Evolutionary conservation across 2,329 filamentous ascomycete genomes (phyloP), one percentile per base, ranked within the genome.

Genomic region (Penicillium fuscoglaucum): DNA sequence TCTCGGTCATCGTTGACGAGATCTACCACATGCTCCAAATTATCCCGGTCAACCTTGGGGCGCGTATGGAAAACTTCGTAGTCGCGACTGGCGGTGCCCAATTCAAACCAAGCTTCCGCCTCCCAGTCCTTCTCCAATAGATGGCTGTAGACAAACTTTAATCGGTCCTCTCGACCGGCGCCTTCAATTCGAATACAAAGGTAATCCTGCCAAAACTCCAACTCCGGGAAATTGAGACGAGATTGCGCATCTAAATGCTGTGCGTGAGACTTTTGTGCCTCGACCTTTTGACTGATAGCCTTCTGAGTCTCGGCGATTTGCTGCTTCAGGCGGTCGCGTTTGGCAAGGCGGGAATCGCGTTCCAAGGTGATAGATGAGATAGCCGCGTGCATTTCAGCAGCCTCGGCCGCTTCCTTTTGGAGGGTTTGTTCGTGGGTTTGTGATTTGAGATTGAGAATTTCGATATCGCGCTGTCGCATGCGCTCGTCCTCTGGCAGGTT

Each of bases 171-270:
- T 70, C 86, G 84, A 1, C 91, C 93, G 0, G 90, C 90, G 1
- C 93, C 93, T 72, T 98, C 93, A 70, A 99, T 96, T 60, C 89
- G 83, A 72, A 98, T 76, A 58, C 93, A 93, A 59, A 99, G 80
- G 72, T 93, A 95, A 55, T 89, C 89, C 73, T 96, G 90, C 95
- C 95, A 99, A 73, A 98, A 98, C 66, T 93, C 90, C 46, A 99
- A 83, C 79, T 99, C 95, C 0, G 95, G 95, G 44, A 90, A 85
- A 76, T 99, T 98, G 76, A 93, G 90, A 35, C 91, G 86, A 54
- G 90, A 86, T 78, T 98, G 93, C 2, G 88, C 84, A 68, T 96
- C 91, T 39, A 96, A 81, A 66, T 91, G 87, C 61, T 85, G 83
- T 48, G 90, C 87, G 72, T 82, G 78, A 13, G 71, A 70, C 52